phyloP scores from a whole-genome alignment of 495 filamentous ascomycete species.

The Penicillium ochrochloron region DNA sequence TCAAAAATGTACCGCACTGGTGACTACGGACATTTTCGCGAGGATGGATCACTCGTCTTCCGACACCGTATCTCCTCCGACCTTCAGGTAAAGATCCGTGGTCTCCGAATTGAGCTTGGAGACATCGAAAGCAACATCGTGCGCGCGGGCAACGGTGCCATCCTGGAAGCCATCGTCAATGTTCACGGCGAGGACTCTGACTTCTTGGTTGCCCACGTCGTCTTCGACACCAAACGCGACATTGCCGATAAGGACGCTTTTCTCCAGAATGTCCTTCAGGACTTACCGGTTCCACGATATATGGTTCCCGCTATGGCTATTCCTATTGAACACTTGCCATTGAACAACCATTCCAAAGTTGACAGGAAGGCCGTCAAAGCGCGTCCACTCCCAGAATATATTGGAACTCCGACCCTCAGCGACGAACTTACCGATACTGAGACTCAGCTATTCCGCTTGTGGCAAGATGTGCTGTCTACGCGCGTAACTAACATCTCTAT shows the following conservation, averaged over 20 bases:
- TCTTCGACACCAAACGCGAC: conserved; percentile 18
- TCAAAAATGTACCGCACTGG: conserved; percentile 46
- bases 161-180: conserved; percentile 42
- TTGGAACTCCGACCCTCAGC: neutral
- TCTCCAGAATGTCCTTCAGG: conserved; percentile 31
- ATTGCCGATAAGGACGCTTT: conserved; percentile 22
- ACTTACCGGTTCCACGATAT: conserved; percentile 45
- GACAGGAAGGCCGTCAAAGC: conserved; percentile 38
- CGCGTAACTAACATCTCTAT: conserved; percentile 1
- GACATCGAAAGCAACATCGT: conserved; percentile 50
- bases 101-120: conserved; percentile 54
- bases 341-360: conserved; percentile 42
- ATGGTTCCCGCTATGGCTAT: conserved; percentile 45
- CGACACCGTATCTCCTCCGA: conserved; percentile 47
- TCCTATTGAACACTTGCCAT: conserved; percentile 41
- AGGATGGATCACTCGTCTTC: conserved; percentile 45
- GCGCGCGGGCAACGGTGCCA: conserved; percentile 21
- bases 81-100: conserved; percentile 56
- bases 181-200: conserved; percentile 20
- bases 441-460: conserved; percentile 30
- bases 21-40: conserved; percentile 37
- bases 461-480: conserved; percentile 31
- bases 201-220: conserved; percentile 44
- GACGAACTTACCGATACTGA: conserved; percentile 29
- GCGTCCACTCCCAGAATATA: conserved; percentile 27